These are phyloP conservation scores for Hibiscus mutabilis DNA, from an alignment of 345 rosid species.

Conservation along the genomic window DNA sequence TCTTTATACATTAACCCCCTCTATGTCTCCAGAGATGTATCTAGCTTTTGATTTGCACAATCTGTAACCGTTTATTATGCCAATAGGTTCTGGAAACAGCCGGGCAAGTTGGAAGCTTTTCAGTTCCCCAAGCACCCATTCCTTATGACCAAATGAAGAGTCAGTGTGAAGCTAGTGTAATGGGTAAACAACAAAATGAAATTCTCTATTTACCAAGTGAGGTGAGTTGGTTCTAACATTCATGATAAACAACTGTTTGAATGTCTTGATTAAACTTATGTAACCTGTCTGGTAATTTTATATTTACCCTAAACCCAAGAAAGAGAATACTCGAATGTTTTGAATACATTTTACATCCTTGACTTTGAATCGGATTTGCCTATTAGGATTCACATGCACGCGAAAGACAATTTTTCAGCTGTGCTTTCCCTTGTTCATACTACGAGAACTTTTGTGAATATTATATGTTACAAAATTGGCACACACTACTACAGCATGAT, in stretches of 20 bases:
- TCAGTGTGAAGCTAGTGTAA: constrained; percentile 85
- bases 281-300: neutral
- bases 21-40: neutral
- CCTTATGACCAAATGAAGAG: constrained; percentile 91
- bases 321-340: neutral
- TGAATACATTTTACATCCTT: neutral
- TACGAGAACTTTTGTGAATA: neutral
- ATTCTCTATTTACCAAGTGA: constrained; percentile 22
- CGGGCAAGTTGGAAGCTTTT: constrained; percentile 70
- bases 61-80: neutral
- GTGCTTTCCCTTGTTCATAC: neutral
- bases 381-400: neutral
- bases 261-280: neutral
- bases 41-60: neutral
- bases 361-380: neutral
- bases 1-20: neutral
- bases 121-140: constrained; percentile 50
- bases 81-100: constrained; percentile 82
- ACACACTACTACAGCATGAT: neutral
- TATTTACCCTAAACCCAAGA: neutral
- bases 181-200: constrained; percentile 56
- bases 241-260: neutral
- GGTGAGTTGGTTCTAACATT: constrained; percentile 33
- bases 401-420: neutral
- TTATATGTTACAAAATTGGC: neutral